Conservation (phyloP, 768 basidiomycete species). For the Hydnum rufescens region DNA sequence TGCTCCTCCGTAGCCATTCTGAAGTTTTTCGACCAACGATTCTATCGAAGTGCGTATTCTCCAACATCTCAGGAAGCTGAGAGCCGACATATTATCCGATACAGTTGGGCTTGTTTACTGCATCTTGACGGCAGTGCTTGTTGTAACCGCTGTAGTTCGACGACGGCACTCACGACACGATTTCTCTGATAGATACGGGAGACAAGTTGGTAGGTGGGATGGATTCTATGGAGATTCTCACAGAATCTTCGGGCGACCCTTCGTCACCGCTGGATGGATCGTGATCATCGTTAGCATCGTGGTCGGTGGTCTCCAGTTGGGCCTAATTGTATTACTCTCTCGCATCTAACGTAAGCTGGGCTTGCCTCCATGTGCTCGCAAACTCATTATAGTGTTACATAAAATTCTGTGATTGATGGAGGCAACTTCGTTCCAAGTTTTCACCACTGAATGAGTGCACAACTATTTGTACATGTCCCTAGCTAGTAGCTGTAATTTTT, state of each 20-base stretch:
- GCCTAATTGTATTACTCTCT: conserved; percentile 42
- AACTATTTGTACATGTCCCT: not conserved
- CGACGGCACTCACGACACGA: conserved; percentile 50
- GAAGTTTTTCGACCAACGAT: conserved; percentile 56
- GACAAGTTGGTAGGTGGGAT: not conserved
- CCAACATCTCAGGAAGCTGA: not conserved
- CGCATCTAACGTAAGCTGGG: not conserved
- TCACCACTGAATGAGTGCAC: not conserved
- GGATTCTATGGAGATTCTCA: conserved; percentile 15
- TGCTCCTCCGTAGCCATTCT: conserved; percentile 57
- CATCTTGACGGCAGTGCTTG: conserved; percentile 35
- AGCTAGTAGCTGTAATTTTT: too few relatives aligned
- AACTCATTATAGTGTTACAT: not conserved
- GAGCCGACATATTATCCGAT: not conserved
- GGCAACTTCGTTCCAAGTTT: not conserved
- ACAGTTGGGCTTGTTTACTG: conserved; percentile 18
- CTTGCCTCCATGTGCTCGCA: not conserved
- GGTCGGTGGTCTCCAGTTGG: conserved; percentile 45
- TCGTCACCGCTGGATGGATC: conserved; percentile 63
- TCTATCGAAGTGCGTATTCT: conserved; percentile 44
- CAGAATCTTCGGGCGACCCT: conserved; percentile 57
- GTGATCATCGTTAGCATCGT: conserved; percentile 33
- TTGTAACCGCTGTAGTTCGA: conserved; percentile 37
- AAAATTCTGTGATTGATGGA: not conserved
- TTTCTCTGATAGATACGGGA: conserved; percentile 37